Base-by-base conservation (phyloP, 495 filamentous ascomycete genomes). In the Tuber borchii region DNA sequence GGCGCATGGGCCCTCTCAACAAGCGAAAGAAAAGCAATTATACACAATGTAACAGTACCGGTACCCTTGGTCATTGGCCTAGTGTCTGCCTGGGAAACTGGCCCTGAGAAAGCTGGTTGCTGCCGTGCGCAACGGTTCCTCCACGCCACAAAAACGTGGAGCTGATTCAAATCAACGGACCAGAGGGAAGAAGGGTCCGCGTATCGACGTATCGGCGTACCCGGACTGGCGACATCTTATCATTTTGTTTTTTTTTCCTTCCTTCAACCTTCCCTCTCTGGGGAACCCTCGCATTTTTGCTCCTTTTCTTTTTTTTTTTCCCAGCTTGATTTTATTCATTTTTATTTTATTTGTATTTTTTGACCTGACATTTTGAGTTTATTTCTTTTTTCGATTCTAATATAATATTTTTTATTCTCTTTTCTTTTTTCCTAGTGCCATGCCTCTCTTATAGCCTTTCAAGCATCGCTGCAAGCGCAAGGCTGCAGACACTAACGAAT, bases 71-170 rank as follows among this genome's bases (percentile, higher is more conserved):
- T n/a, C 22, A 56, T 65, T 65, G 56, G 56, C 2, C 56, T 4
- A 34, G 26, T 65, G 56, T 65, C 56, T 65, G 16, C 26, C 76
- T 75, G 72, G 77, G 71, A 31, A 73, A 75, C 42, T 78, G 73
- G 51, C 74, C 76, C 73, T 78, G 72, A 76, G 61, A 74, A 69
- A 79, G 76, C 8, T 79, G 77, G 61, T 65, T 65, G 72, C 78
- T 79, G 78, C 77, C 73, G 78, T 79, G 78, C 78, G 73, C 70
- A 79, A 79, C 78, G 78, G 78, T 75, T 75, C 79, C 78, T 65
- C 56, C 80, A 77, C 79, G 78, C 79, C 79, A 79, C 71, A 73
- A 81, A 81, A 81, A 81, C 79, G 79, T 81, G 79, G 78, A 65
- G 78, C 76, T 81, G 79, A 81, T 76, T 81, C 78, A 81, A 76